A percentile compares a stretch with the other conserved stretches of the same genome.
Conservation (phyloP, 164 flowering plant genomes). For the Vitis labrusca region DNA sequence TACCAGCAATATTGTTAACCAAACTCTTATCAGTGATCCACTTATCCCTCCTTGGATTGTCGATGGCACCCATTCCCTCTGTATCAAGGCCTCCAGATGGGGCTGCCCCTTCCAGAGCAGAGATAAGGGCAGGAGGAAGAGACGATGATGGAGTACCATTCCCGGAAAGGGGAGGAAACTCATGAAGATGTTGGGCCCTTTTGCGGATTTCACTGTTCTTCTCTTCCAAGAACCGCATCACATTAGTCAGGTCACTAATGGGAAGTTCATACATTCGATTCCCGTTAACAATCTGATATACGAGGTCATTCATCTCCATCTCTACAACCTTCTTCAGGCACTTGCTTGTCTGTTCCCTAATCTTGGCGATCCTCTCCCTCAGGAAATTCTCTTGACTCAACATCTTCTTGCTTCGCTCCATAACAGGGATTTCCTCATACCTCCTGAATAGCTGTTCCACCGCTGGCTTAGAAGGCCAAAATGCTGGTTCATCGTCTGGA, state of each 20-base stretch:
- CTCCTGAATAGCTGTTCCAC: background rate
- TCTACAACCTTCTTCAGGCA: background rate
- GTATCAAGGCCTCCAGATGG: too few species aligned
- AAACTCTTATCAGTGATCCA: too few species aligned
- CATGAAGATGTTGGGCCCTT: conserved; percentile 1
- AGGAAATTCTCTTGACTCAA: background rate
- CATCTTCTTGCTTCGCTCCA: background rate
- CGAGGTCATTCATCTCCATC: conserved; percentile 3
- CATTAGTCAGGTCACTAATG: conserved; percentile 11
- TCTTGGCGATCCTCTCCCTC: background rate
- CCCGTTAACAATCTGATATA: conserved; percentile 17
- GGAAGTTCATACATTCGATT: background rate
- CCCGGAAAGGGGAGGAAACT: background rate
- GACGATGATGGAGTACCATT: too few species aligned
- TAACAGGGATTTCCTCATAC: background rate
- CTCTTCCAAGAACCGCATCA: conserved; percentile 19
- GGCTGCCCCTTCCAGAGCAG: too few species aligned
- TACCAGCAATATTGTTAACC: too few species aligned
- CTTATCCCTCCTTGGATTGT: too few species aligned
- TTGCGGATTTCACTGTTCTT: conserved; percentile 11
- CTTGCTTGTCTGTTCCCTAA: background rate
- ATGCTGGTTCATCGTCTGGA: background rate
- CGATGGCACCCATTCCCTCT: too few species aligned
- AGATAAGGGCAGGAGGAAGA: too few species aligned
- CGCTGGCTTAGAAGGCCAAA: background rate